Conservation (phyloP, 208 protist genomes). For the Angomonas deanei region DNA sequence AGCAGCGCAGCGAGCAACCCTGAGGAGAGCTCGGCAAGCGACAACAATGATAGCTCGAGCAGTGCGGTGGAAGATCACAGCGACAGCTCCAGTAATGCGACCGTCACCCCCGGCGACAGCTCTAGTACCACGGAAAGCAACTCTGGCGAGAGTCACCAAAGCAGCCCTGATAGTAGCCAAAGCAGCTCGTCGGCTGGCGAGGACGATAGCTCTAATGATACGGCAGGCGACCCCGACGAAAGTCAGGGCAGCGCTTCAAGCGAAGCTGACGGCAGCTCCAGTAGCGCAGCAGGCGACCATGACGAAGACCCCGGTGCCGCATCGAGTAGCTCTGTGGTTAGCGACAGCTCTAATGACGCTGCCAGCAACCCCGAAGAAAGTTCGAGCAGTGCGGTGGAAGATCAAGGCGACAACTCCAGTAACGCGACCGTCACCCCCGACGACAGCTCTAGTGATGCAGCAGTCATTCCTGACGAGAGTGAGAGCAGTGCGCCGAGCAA, state of each 20-base stretch:
- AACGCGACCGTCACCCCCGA: no score
- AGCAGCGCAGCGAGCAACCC: background rate
- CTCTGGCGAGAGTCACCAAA: background rate
- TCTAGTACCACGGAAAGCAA: background rate
- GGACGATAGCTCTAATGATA: background rate
- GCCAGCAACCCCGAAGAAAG: background rate
- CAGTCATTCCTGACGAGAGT: background rate
- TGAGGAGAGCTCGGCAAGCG: no score
- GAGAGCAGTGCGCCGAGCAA: background rate
- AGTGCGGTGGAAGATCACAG: background rate
- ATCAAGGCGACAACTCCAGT: background rate
- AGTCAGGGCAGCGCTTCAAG: background rate
- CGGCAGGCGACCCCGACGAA: no score
- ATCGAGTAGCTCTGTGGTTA: no score
- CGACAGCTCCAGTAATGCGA: no score
- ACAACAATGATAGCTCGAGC: background rate
- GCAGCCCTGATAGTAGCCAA: background rate
- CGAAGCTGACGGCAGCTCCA: background rate
- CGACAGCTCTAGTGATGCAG: no score
- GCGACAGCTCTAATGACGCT: no score
- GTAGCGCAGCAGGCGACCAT: background rate
- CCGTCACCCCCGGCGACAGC: no score
- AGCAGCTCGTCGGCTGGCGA: background rate
- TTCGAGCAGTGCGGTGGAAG: background rate
- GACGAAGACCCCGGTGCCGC: background rate